Evolutionary conservation across 2,329 filamentous ascomycete genomes (phyloP).

Genomic region (Epicoccum sorghinum): DNA sequence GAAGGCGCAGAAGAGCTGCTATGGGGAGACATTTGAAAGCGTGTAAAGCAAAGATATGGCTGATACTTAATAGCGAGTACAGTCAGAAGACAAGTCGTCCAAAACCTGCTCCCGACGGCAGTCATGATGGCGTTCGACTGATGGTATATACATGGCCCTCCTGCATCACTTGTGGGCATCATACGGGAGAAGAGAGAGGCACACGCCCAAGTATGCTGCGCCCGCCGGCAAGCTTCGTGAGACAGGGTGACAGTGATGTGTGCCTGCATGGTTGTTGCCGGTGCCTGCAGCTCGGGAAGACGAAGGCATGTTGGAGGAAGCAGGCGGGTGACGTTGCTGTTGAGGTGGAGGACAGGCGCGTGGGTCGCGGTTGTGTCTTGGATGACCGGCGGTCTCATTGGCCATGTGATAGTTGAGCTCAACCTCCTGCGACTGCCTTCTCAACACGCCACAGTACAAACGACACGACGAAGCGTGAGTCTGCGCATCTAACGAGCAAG

Average conservation of each 20-base stretch:
- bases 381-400: conserved; percentile 34
- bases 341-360: conserved; percentile 34
- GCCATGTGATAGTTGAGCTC: conserved; percentile 31
- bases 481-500: neutral
- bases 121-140: conserved; percentile 20
- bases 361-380: conserved; percentile 39
- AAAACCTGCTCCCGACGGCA: conserved; percentile 8
- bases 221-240: conserved; percentile 23
- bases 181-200: conserved; percentile 5
- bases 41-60: conserved; percentile 11
- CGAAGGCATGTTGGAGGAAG: conserved; percentile 36
- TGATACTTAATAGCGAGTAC: conserved; percentile 25
- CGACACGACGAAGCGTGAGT: neutral
- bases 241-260: conserved; percentile 28
- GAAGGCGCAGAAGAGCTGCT: conserved; percentile 21
- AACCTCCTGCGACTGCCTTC: neutral
- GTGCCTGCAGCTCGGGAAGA: conserved; percentile 34
- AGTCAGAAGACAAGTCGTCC: conserved; percentile 18
- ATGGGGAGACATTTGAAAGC: conserved; percentile 29
- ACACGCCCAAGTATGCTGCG: conserved; percentile 8
- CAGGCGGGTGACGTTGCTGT: conserved; percentile 36
- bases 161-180: conserved; percentile 29
- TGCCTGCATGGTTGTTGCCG: conserved; percentile 38
- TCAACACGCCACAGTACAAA: neutral
- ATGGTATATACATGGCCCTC: conserved; percentile 24